A percentile compares a stretch with the other conserved stretches of the same genome.
Conservation (phyloP, 371 early-diverging fungal species). For the Mucor saturninus region DNA sequence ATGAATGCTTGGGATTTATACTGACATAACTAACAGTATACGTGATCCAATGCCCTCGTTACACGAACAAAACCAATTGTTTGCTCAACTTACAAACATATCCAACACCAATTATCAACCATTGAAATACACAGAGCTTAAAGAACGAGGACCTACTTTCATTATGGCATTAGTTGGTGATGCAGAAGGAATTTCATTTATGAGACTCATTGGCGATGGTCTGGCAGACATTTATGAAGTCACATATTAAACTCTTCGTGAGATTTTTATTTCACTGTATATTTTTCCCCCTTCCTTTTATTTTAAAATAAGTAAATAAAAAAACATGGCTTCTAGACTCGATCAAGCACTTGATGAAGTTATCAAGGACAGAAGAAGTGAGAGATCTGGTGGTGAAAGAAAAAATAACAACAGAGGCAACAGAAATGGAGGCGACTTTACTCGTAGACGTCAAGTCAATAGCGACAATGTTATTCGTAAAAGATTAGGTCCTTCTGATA, state of each 20-base stretch:
- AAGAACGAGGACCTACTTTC: constrained; percentile 16
- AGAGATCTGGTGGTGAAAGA: constrained; percentile 22
- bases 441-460: constrained; percentile 10
- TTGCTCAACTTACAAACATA: constrained; percentile 1
- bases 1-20: not conserved
- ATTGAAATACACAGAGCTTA: constrained; percentile 10
- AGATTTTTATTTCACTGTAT: not conserved
- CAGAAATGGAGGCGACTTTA: not conserved
- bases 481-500: constrained; percentile 26
- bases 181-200: constrained; percentile 36
- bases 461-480: constrained; percentile 35
- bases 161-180: constrained; percentile 42
- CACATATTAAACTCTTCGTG: not conserved
- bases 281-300: not conserved
- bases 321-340: constrained; percentile 45
- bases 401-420: constrained; percentile 14
- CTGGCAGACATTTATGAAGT: constrained; percentile 22
- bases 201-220: constrained; percentile 30
- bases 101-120: constrained; percentile 6
- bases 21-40: not conserved
- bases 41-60: constrained; percentile 20
- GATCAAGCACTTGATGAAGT: constrained; percentile 61
- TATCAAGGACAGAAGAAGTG: constrained; percentile 45
- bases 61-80: constrained; percentile 16
- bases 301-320: constrained; percentile 3